Evolutionary conservation across 2,329 filamentous ascomycete genomes (phyloP).

Genomic region (Curvularia spicifera): DNA sequence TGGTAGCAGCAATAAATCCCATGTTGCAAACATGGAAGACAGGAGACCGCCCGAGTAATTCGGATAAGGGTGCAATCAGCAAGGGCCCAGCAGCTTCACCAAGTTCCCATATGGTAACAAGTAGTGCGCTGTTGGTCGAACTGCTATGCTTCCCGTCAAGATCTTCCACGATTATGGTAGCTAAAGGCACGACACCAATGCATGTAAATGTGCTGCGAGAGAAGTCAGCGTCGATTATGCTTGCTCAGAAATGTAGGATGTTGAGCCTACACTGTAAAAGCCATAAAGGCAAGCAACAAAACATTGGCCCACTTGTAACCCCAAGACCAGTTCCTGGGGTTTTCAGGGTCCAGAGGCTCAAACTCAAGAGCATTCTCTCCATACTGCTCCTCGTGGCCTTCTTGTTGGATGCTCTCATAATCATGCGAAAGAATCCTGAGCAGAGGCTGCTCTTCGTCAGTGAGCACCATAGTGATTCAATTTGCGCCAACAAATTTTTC

Average conservation of each 20-base stretch:
- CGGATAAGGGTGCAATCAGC: conserved; percentile 45
- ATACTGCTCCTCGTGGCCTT: conserved; percentile 21
- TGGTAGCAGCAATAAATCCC: conserved; percentile 54
- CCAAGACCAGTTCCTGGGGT: conserved; percentile 41
- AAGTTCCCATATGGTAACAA: conserved; percentile 48
- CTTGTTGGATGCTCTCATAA: conserved; percentile 19
- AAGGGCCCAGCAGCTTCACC: conserved; percentile 47
- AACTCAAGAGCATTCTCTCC: conserved; percentile 35
- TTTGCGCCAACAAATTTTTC: background rate
- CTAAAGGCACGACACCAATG: conserved; percentile 47
- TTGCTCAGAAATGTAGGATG: background rate
- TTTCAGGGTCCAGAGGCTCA: conserved; percentile 37
- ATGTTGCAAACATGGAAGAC: conserved; percentile 50
- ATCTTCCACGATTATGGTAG: conserved; percentile 40
- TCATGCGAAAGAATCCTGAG: conserved; percentile 32
- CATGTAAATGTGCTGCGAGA: conserved; percentile 46
- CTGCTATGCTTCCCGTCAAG: conserved; percentile 35
- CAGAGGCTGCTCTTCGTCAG: conserved; percentile 42
- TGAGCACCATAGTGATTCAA: conserved; percentile 22
- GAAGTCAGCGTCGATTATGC: background rate
- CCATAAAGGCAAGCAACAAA: conserved; percentile 41
- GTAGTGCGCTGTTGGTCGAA: conserved; percentile 36
- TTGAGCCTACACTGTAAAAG: conserved; percentile 44
- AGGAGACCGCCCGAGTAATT: conserved; percentile 42
- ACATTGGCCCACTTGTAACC: conserved; percentile 45